Base-by-base conservation (phyloP, 495 filamentous ascomycete genomes). In the Achaetomiella virescens region DNA sequence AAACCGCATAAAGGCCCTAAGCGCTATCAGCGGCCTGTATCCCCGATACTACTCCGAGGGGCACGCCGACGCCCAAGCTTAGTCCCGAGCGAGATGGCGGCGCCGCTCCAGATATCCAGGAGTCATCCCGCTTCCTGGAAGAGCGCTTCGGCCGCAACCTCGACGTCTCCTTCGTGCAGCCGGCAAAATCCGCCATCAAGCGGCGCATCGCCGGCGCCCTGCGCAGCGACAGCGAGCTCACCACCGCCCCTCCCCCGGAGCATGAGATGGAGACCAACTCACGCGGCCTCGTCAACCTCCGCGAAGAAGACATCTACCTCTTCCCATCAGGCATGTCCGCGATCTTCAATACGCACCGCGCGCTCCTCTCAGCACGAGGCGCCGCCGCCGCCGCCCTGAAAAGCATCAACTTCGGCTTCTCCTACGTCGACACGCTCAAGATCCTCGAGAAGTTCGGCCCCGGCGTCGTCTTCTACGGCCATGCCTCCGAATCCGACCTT, bases 391-490 rank as follows among this genome's bases (percentile, higher is more conserved):
- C 27, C 9, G 4, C 27, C 22, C 64, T 77, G 55, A 87, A 87
- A 69, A 89, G 86, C 62, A 78, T 91, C 59, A 84, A 82, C 58
- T 89, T 81, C 65, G 89, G 87, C 6, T 98, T 97, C 60, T 91
- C 93, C 3, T 98, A 98, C 60, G 87, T 95, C 41, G 95, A 97
- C 70, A 97, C 95, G 0, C 79, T 98, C 33, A 98, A 98, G 67
- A 88, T 96, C 22, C 77, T 97, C 20, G 71, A 97, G 63, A 97
- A 96, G 69, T 98, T 93, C 73, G 92, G 92, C 0, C 90, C 92
- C 0, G 92, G 95, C 6, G 90, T 86, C 63, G 67, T 87, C 29
- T 97, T 98, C 63, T 97, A 95, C 71, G 93, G 95, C 22, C 81
- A 88, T 61, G 91, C 89, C 7, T 87, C 85, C 21, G 75, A 82